Conservation (phyloP, 2,329 filamentous ascomycete species). For the Fusarium acutatum region DNA sequence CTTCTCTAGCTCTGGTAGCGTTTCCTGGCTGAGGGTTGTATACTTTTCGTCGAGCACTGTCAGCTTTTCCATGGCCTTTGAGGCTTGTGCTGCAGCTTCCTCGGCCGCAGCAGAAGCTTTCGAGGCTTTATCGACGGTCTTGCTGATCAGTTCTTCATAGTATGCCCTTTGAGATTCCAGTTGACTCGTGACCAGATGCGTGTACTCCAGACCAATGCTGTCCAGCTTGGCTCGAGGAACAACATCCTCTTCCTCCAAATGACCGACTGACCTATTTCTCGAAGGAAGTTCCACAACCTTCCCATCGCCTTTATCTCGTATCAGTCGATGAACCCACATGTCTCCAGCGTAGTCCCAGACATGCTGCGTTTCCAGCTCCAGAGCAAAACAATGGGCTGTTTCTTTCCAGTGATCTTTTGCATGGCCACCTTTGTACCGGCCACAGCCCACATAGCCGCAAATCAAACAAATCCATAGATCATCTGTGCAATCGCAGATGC, state of each 20-base stretch:
- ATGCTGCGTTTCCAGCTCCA: conserved; percentile 92
- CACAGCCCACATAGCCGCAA: conserved; percentile 91
- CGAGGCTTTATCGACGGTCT: conserved; percentile 88
- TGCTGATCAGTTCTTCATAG: conserved; percentile 90
- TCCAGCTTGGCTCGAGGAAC: conserved; percentile 75
- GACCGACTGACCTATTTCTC: conserved; percentile 48
- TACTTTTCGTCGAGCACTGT: conserved; percentile 56
- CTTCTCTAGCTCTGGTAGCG: conserved; percentile 74
- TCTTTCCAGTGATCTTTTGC: conserved; percentile 94
- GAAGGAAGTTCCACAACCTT: conserved; percentile 91
- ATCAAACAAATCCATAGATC: conserved; percentile 97
- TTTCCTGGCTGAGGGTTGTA: conserved; percentile 61
- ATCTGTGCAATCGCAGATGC: conserved; percentile 78
- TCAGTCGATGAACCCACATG: conserved; percentile 93
- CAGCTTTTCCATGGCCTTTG: conserved; percentile 60
- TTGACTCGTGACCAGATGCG: conserved; percentile 90
- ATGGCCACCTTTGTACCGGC: conserved; percentile 91
- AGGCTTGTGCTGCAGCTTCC: conserved; percentile 62
- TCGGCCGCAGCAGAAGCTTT: conserved; percentile 75
- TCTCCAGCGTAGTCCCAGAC: conserved; percentile 99
- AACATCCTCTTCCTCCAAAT: conserved; percentile 66
- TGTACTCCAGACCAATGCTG: conserved; percentile 91
- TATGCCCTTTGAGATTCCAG: conserved; percentile 92
- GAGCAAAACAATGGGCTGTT: conserved; percentile 87
- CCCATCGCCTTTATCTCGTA: conserved; percentile 91